Evolutionary conservation across 1,139 yeast species (phyloP).

Genomic region (Candida gigantensis): DNA sequence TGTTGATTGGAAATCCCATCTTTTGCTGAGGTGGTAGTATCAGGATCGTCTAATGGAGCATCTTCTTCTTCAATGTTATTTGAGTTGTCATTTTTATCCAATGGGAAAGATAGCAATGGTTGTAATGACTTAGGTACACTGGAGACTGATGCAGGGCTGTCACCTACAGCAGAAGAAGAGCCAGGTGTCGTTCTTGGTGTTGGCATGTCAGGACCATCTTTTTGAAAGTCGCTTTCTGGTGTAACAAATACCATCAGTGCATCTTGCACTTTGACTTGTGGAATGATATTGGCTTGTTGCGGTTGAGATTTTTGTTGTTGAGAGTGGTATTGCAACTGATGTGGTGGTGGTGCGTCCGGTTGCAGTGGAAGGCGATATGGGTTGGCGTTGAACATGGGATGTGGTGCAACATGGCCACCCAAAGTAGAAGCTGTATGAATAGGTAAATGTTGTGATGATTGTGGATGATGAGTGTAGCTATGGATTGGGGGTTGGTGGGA

Average conservation of each 20-base stretch:
- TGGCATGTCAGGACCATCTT: constrained; percentile 6
- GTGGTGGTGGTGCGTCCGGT: constrained; percentile 6
- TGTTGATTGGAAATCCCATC: constrained; percentile 18
- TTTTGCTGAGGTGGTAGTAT: not conserved
- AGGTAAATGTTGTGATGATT: too few species aligned
- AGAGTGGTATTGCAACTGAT: constrained; percentile 4
- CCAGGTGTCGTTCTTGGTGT: constrained; percentile 16
- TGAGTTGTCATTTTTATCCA: constrained; percentile 12
- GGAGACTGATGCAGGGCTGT: constrained; percentile 15
- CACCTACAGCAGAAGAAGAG: constrained; percentile 1
- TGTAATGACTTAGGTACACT: constrained; percentile 31
- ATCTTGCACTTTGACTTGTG: not conserved
- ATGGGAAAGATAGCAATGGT: constrained; percentile 27
- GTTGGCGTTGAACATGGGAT: not conserved
- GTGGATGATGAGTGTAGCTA: too few species aligned
- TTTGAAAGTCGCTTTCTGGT: not conserved
- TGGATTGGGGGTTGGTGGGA: too few species aligned
- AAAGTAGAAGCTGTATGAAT: too few species aligned
- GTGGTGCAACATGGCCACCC: not conserved
- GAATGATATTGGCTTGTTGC: constrained; percentile 1
- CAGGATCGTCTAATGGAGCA: not conserved
- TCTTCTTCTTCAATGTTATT: not conserved
- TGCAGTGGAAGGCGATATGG: not conserved
- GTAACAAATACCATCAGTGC: constrained; percentile 3
- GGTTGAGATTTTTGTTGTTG: constrained; percentile 4